Evolutionary conservation across 331 rosid genomes (phyloP).

Genomic region (Erythrophleum ivorense): DNA sequence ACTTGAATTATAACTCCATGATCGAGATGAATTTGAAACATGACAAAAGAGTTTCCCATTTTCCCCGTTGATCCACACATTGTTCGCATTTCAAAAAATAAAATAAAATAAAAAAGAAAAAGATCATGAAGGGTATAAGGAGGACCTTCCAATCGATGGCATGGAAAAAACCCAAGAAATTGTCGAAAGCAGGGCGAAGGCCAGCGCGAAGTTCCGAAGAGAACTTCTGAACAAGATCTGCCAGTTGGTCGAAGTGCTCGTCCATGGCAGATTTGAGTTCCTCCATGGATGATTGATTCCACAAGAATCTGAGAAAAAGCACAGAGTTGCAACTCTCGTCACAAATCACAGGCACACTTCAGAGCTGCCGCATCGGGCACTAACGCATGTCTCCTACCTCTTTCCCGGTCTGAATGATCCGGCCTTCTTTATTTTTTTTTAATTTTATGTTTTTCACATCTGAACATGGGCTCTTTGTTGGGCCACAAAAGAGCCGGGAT

Average conservation of each 20-base stretch:
- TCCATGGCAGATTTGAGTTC: constrained; percentile 71
- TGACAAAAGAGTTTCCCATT: neutral
- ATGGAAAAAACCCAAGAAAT: constrained; percentile 84
- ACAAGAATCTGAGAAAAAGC: neutral
- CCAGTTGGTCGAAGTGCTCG: constrained; percentile 77
- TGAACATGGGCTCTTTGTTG: neutral
- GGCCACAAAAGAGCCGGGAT: too few species aligned
- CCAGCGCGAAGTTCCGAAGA: constrained; percentile 77
- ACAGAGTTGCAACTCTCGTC: neutral
- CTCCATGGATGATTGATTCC: constrained; percentile 61
- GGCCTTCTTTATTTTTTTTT: too few species aligned
- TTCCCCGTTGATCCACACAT: neutral
- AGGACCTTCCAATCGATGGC: constrained; percentile 91
- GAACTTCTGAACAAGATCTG: constrained; percentile 74
- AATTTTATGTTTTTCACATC: neutral
- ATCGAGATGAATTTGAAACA: neutral
- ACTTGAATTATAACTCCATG: neutral
- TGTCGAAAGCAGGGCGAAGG: constrained; percentile 77
- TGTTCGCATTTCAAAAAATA: neutral
- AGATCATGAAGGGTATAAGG: neutral
- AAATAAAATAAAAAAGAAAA: neutral
- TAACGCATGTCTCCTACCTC: neutral
- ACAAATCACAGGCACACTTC: neutral
- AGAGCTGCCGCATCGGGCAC: neutral
- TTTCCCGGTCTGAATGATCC: neutral